Conservation (phyloP, 768 basidiomycete genomes). For the Porpolomopsis calyptriformis region DNA sequence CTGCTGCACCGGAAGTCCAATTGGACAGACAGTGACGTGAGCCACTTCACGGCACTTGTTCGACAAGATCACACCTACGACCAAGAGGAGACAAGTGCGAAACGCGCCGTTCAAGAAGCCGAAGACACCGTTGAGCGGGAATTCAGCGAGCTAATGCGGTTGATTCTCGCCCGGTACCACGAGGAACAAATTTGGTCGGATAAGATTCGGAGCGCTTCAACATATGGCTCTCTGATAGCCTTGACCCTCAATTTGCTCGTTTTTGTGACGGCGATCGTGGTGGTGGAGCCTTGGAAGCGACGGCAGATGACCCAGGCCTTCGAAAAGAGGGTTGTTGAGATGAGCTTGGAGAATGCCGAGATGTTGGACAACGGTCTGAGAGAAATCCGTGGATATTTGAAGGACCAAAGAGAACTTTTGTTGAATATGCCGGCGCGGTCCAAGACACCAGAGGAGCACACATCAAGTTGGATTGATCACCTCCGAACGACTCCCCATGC, state of each 20-base stretch:
- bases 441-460: background rate
- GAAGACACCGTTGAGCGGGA: slow-evolving; percentile 80
- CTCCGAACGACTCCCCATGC: background rate
- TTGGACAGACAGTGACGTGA: slow-evolving; percentile 89
- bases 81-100: slow-evolving; percentile 64
- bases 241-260: slow-evolving; percentile 83
- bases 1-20: slow-evolving; percentile 83
- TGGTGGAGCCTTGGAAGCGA: slow-evolving; percentile 97
- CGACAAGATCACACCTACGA: slow-evolving; percentile 83
- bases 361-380: slow-evolving; percentile 39
- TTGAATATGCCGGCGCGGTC: background rate
- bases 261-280: slow-evolving; percentile 78
- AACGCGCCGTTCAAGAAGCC: slow-evolving; percentile 50
- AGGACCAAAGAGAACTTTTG: slow-evolving; percentile 32
- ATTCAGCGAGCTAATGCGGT: slow-evolving; percentile 79
- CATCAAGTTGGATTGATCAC: background rate
- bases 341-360: slow-evolving; percentile 43
- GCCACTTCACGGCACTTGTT: slow-evolving; percentile 81
- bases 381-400: slow-evolving; percentile 38
- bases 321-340: slow-evolving; percentile 69
- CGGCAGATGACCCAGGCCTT: slow-evolving; percentile 78
- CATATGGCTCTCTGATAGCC: slow-evolving; percentile 82
- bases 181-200: slow-evolving; percentile 99
- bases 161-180: slow-evolving; percentile 87
- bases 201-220: slow-evolving; percentile 92